These are phyloP conservation scores for Mangifera indica DNA, from an alignment of 345 rosid species.

Conservation along the genomic window DNA sequence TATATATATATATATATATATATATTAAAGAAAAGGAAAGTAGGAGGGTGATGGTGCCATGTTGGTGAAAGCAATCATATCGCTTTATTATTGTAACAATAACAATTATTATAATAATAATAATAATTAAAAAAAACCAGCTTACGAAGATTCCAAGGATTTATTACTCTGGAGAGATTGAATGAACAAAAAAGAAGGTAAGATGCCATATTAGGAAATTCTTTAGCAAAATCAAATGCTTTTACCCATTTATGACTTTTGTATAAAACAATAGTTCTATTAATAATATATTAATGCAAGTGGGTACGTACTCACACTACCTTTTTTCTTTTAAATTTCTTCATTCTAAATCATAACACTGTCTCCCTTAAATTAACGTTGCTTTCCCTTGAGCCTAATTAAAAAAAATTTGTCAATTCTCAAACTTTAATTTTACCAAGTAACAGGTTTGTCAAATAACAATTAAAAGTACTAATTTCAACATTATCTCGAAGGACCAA, in stretches of 20 bases:
- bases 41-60: too few species aligned
- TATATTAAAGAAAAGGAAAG: neutral
- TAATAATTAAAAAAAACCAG: too few species aligned
- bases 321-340: neutral
- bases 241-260: neutral
- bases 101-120: too few species aligned
- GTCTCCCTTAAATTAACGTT: neutral
- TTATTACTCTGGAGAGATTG: constrained; percentile 26
- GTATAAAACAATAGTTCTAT: constrained; percentile 19
- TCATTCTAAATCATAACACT: neutral
- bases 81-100: constrained; percentile 7
- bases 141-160: constrained; percentile 10
- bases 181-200: neutral
- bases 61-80: constrained; percentile 12
- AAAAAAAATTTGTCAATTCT: too few species aligned
- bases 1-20: too few species aligned
- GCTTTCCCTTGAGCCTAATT: too few species aligned
- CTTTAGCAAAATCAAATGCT: neutral
- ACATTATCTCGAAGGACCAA: too few species aligned
- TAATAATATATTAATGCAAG: constrained; percentile 20
- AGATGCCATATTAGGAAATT: constrained; percentile 39
- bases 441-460: too few species aligned
- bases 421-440: too few species aligned
- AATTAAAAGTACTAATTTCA: too few species aligned
- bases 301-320: constrained; percentile 1